These are phyloP conservation scores for Kluyveromyces wickerhamii DNA, from an alignment of 805 yeast species.

Conservation along the genomic window DNA sequence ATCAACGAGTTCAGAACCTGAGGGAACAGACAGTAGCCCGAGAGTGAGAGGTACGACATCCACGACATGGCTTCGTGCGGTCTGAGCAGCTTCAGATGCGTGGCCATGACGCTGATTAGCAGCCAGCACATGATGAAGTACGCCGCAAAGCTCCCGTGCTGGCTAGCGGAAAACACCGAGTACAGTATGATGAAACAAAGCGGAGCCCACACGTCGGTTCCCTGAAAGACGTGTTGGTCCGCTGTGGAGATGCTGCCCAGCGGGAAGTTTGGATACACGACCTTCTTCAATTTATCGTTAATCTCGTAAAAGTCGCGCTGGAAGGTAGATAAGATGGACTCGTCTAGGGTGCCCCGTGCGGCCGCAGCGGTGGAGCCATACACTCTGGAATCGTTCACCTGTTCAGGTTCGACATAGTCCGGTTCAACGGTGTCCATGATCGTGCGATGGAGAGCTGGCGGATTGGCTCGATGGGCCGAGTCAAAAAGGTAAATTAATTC, in stretches of 20 bases:
- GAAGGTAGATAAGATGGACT: slow-evolving; percentile 21
- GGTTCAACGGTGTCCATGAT: slow-evolving; percentile 18
- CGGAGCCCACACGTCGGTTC: slow-evolving; percentile 32
- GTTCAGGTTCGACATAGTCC: slow-evolving; percentile 21
- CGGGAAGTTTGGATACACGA: slow-evolving; percentile 29
- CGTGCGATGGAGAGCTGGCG: too few species aligned
- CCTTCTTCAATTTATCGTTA: slow-evolving; percentile 25
- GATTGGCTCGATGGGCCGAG: not conserved
- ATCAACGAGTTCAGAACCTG: slow-evolving; percentile 23
- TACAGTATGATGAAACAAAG: slow-evolving; percentile 24
- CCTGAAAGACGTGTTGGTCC: slow-evolving; percentile 4
- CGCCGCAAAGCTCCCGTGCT: slow-evolving; percentile 25
- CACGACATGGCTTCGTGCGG: slow-evolving; percentile 19
- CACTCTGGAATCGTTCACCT: not conserved
- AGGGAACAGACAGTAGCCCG: slow-evolving; percentile 30
- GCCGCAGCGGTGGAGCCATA: slow-evolving; percentile 1
- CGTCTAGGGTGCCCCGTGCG: slow-evolving; percentile 29
- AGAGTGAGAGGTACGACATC: slow-evolving; percentile 26
- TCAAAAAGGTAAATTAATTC: slow-evolving; percentile 13
- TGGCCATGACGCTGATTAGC: slow-evolving; percentile 20
- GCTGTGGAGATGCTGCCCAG: slow-evolving; percentile 1
- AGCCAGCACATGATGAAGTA: slow-evolving; percentile 27
- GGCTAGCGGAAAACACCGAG: slow-evolving; percentile 24
- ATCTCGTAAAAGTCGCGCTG: slow-evolving; percentile 27
- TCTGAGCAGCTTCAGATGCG: slow-evolving; percentile 24